Conservation (phyloP, 2,329 filamentous ascomycete species). For the Colletotrichum sp. region DNA sequence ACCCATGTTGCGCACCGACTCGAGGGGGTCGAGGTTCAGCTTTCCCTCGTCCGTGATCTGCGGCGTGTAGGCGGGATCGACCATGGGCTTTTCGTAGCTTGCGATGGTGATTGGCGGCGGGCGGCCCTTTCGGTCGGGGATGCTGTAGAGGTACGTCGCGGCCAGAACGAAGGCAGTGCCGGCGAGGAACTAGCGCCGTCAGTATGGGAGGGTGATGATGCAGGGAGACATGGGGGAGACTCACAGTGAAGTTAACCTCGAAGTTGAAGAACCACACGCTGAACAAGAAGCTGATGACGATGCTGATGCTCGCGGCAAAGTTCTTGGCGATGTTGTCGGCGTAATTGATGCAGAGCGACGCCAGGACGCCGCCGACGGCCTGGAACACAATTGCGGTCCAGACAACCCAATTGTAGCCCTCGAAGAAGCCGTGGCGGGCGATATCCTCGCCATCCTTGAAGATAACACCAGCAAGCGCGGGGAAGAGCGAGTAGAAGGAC, state of each 20-base stretch:
- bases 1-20: conserved; percentile 39
- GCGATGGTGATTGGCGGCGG: conserved; percentile 73
- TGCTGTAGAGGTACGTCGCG: conserved; percentile 86
- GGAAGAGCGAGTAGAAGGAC: conserved; percentile 92
- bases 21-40: conserved; percentile 45
- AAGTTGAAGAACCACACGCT: conserved; percentile 89
- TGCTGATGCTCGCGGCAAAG: conserved; percentile 91
- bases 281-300: conserved; percentile 83
- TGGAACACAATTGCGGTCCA: conserved; percentile 87
- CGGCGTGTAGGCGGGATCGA: conserved; percentile 53
- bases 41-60: conserved; percentile 34
- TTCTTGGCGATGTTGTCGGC: conserved; percentile 93
- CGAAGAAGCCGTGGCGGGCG: conserved; percentile 86
- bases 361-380: conserved; percentile 82
- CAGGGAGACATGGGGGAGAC: conserved; percentile 36
- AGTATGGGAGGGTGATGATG: background rate
- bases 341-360: conserved; percentile 76
- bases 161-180: conserved; percentile 81
- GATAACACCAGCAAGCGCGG: conserved; percentile 83
- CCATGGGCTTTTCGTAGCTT: conserved; percentile 76
- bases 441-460: conserved; percentile 88
- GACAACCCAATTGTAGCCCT: conserved; percentile 91
- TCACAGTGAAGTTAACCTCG: conserved; percentile 72
- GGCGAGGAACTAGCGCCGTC: conserved; percentile 70
- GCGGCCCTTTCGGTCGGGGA: conserved; percentile 64